Base-by-base conservation (phyloP, 768 basidiomycete genomes). In the Dendrothele bispora region DNA sequence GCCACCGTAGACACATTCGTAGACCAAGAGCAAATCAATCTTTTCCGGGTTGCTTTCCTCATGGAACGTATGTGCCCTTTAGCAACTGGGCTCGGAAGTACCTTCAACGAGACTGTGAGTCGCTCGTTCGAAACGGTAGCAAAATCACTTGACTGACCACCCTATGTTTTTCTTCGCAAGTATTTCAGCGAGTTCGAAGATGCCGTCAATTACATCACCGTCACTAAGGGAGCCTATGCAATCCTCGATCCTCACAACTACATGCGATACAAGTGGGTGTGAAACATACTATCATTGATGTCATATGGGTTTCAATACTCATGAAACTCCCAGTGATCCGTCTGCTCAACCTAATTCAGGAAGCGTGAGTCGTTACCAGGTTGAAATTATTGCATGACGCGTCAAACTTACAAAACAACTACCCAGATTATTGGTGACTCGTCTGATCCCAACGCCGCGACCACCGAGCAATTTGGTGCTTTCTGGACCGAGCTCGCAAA, bases 41-140 rank as follows among this genome's bases (percentile, higher is more conserved):
- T 75, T 55, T 75, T 76, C 65, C 70, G 74, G 17, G 73, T 76
- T 12, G 72, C 74, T 2, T 75, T 76, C 59, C 63, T 76, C 29
- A 74, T 76, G 72, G 72, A 74, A 53, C 63, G 74, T 10, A 71
- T 73, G 72, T 67, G 62, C 39, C 70, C 68, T 36, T 59, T 71
- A 24, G 53, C 59, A 2, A 68, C 60, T 34, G 73, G 73, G 5
- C 62, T 76, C 12, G 73, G 73, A 0, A 62, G 61, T 1, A 61
- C 43, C 25, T 76, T 76, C 59, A 76, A 76, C 41, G 74, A 76
- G 55, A 75, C 74, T 7, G 74, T 72, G 34, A 28, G 57, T 3
- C 29, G 12, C 15, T 34, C 20, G 17, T 25, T 6, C 10, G 30
- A 32, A 32, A 10, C 10, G n/a, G 10, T 10, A 32, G 30, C 30